Evolutionary conservation across 2,329 filamentous ascomycete species (phyloP).

Genomic region (Fusarium torreyae): DNA sequence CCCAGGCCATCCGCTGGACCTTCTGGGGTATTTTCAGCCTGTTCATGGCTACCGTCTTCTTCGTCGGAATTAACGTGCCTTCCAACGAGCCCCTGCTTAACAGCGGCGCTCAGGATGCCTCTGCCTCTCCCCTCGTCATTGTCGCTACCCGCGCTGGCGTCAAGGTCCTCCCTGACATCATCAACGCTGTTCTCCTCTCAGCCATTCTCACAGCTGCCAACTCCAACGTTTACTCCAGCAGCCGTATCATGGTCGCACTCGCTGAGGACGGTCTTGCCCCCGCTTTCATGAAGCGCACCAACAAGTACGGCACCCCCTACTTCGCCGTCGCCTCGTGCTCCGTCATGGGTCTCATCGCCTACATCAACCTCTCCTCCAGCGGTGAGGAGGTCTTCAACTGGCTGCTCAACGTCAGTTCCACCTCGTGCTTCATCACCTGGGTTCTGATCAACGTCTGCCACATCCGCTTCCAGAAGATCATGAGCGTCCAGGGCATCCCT

Average conservation of each 20-base stretch:
- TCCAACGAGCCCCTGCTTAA: conserved; percentile 70
- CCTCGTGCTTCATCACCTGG: conserved; percentile 81
- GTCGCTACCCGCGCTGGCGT: conserved; percentile 74
- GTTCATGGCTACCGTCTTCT: conserved; percentile 76
- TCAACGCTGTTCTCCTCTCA: conserved; percentile 84
- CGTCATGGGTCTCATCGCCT: conserved; percentile 74
- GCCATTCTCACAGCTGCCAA: conserved; percentile 85
- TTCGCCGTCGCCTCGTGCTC: conserved; percentile 69
- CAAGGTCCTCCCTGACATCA: conserved; percentile 74
- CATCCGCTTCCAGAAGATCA: conserved; percentile 74
- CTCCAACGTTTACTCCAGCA: conserved; percentile 82
- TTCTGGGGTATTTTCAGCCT: conserved; percentile 82
- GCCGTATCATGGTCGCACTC: conserved; percentile 77
- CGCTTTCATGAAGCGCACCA: conserved; percentile 70
- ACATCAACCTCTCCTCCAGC: conserved; percentile 74
- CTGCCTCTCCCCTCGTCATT: conserved; percentile 76
- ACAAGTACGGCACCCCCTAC: conserved; percentile 74
- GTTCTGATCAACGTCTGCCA: conserved; percentile 75
- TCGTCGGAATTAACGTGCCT: conserved; percentile 80
- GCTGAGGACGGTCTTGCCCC: conserved; percentile 76
- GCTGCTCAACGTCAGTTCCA: conserved; percentile 79
- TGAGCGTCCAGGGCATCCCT: conserved; percentile 69
- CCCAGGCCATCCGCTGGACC: conserved; percentile 79
- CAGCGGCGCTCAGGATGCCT: conserved; percentile 68
- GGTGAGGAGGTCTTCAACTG: conserved; percentile 78